Percentiles rank a stretch among this genome's conserved stretches.
These are phyloP conservation scores for Dactylellina haptotyla DNA, from an alignment of 2,329 filamentous ascomycete species.

Conservation along the genomic window DNA sequence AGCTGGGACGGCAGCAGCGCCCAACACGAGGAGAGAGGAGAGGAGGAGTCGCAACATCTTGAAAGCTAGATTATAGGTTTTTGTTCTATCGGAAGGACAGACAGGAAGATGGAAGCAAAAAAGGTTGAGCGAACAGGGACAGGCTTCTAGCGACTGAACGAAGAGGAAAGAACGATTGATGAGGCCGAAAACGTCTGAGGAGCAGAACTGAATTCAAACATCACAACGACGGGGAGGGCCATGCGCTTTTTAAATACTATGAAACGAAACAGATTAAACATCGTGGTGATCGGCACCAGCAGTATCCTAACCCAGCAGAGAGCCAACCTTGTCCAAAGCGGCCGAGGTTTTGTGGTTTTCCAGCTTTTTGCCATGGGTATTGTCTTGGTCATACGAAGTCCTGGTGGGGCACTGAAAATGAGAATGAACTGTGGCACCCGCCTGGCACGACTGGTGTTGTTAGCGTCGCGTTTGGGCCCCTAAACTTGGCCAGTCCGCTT, in stretches of 20 bases:
- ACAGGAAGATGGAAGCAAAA: constrained; percentile 9
- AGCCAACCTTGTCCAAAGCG: constrained; percentile 15
- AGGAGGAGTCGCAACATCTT: constrained; percentile 44
- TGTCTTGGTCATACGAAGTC: constrained; percentile 19
- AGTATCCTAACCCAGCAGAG: constrained; percentile 17
- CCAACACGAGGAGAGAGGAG: constrained; percentile 33
- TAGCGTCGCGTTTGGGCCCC: constrained; percentile 46
- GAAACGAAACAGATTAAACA: constrained; percentile 39
- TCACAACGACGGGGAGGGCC: constrained; percentile 14
- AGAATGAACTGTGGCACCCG: constrained; percentile 24
- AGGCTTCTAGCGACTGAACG: constrained; percentile 32
- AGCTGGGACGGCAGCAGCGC: constrained; percentile 20
- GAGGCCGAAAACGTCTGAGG: constrained; percentile 30
- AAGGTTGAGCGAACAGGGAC: neutral
- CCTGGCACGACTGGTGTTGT: constrained; percentile 33
- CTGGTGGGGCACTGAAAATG: constrained; percentile 18
- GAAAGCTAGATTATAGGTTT: neutral
- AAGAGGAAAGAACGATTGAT: constrained; percentile 34
- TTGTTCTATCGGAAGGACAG: neutral
- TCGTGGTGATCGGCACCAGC: constrained; percentile 40
- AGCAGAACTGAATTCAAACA: constrained; percentile 11
- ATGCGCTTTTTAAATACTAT: constrained; percentile 40
- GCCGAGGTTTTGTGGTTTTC: too few relatives aligned
- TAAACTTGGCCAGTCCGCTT: too few relatives aligned
- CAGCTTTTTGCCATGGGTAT: constrained; percentile 3